phyloP scores from a whole-genome alignment of 2,329 filamentous ascomycete genomes.

The Sordariomycetes sp. region DNA sequence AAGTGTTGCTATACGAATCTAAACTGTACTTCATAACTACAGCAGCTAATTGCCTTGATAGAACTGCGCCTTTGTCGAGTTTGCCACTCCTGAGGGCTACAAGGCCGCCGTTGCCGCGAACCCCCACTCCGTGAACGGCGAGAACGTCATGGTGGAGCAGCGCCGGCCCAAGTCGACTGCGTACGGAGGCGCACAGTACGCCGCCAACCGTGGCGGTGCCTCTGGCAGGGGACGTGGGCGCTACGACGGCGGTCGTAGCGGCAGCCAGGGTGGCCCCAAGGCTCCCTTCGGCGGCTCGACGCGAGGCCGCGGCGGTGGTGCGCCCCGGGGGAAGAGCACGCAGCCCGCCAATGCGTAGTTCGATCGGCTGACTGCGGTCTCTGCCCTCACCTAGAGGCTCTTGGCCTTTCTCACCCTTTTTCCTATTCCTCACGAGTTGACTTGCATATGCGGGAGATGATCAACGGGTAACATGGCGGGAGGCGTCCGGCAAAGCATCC shows the following conservation, averaged over 20 bases:
- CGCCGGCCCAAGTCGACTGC: conserved; percentile 64
- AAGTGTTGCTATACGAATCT: conserved; percentile 9
- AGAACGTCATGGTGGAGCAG: conserved; percentile 78
- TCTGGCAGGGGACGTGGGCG: conserved; percentile 54
- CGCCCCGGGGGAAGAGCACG: conserved; percentile 49
- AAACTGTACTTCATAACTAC: background rate
- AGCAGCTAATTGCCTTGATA: conserved; percentile 21
- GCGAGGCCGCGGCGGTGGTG: conserved; percentile 44
- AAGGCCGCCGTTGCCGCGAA: conserved; percentile 72
- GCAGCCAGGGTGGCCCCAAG: conserved; percentile 47
- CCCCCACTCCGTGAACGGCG: conserved; percentile 71
- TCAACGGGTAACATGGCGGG: background rate
- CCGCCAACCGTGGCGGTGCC: conserved; percentile 44
- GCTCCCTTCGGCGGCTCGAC: conserved; percentile 51
- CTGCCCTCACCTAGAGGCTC: background rate
- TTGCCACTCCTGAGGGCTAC: conserved; percentile 68
- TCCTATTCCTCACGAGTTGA: background rate
- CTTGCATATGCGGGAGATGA: background rate
- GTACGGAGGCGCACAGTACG: conserved; percentile 57
- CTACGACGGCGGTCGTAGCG: conserved; percentile 43
- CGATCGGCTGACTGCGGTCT: background rate
- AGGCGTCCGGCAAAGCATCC: background rate
- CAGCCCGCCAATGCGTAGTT: conserved; percentile 37
- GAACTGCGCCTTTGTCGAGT: conserved; percentile 98
- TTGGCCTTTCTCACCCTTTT: background rate